Base-by-base conservation (phyloP, 1,284 basidiomycete genomes). In the Kalmanozyma brasiliensis region DNA sequence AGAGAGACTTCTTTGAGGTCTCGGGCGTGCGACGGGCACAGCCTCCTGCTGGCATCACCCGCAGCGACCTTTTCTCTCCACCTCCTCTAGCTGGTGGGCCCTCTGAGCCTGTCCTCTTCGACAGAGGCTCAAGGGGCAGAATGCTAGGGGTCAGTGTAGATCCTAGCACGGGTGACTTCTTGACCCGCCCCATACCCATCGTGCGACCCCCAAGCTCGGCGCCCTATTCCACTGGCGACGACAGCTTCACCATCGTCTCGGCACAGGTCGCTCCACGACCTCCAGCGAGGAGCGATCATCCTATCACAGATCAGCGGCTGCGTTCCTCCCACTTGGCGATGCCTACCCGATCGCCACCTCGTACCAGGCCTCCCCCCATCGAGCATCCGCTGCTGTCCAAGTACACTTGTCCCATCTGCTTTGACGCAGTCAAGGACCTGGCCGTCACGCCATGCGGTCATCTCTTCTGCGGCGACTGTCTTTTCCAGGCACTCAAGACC, bases 331-430 rank as follows among this genome's bases (percentile, higher is more conserved):
- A 65, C 13, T 22, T 71, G 44, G 48, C 35, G 1, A 65, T 65
- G 58, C 68, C 68, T 4, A 61, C 43, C 17, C 48, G 32, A 19
- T 71, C 68, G 20, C 68, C 68, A 2, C 68, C 68, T 8, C 52
- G 68, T 3, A 53, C 62, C 16, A 71, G 63, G 34, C 69, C 69
- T 10, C 63, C 59, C 13, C 69, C 69, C 3, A 72, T 72, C 45
- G 59, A 69, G 20, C 63, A 70, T 32, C 52, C 64, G 8, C 56
- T 79, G 14, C 49, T 77, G 2, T 74, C 71, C 13, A 74, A 55
- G 8, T 80, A 74, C 47, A 61, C 57, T 0, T 80, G 78, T 40
- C 76, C 78, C 8, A 76, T 80, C 59, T 80, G 78, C 55, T 74
- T 80, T 23, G 71, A 74, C 17, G 55, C 76, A 7, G 76, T 76